Base-by-base conservation (phyloP, 371 early-diverging fungal species). In the Rhizopus stolonifer region DNA sequence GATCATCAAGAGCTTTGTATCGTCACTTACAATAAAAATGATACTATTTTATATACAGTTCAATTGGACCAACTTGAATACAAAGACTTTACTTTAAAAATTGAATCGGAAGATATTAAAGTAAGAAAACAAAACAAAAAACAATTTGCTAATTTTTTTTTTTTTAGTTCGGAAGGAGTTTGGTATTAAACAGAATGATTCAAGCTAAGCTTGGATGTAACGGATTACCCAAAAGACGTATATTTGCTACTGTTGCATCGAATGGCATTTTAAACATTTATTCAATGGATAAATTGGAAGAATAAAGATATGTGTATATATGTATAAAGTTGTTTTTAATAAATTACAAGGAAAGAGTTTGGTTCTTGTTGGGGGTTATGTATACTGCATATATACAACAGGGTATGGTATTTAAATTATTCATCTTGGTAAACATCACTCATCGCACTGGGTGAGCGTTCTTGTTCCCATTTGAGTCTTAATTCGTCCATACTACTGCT, bases 401-500 rank as follows among this genome's bases (percentile, higher is more conserved):
- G n/a, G n/a, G n/a, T n/a, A n/a, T n/a, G n/a, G n/a, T n/a, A n/a
- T n/a, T n/a, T n/a, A n/a, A n/a, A 14, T 53, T 53, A 58, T 40
- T 58, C 60, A 21, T 56, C 67, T 44, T 45, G 52, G 26, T 54
- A 67, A 21, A 52, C 49, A 7, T 57, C 68, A 48, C 64, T 64
- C 61, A 64, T 60, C 1, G 68, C 64, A 52, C 68, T 67, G 7
- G 60, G 43, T 9, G 67, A 38, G 10, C 70, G 56, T 39, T 63
- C 60, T 11, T 45, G 25, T 4, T 56, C 54, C 68, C 68, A 67
- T 31, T 43, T 46, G 14, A 36, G 31, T 43, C 60, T 60, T 3
- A 67, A 38, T 22, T 67, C 68, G 38, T 67, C 68, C 56, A 67
- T 64, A 25, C 68, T 67, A 25, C 68, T 52, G 11, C 68, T 67